phyloP scores from a whole-genome alignment of 345 rosid genomes.

The Eucalyptus albens region DNA sequence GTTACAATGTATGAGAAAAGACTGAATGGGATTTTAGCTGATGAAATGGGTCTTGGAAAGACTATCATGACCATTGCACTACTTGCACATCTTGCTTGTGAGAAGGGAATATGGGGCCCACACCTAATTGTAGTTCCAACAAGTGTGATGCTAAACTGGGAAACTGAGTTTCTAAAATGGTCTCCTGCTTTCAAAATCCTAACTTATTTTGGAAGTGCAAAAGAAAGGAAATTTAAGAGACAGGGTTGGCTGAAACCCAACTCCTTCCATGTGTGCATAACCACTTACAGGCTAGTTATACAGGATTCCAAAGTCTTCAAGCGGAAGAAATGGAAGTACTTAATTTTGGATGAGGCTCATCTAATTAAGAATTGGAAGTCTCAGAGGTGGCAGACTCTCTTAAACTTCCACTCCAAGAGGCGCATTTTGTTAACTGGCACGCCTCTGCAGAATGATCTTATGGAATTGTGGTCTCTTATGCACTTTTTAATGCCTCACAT shows the following conservation, averaged over 20 bases:
- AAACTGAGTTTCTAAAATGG: constrained; percentile 99
- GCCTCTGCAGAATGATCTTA: constrained; percentile 98
- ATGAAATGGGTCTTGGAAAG: constrained; percentile 99
- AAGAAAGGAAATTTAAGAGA: constrained; percentile 92
- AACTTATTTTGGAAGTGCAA: constrained; percentile 98
- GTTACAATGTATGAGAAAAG: constrained; percentile 98
- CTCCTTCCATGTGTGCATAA: constrained; percentile 92
- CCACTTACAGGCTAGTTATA: constrained; percentile 92
- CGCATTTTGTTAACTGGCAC: constrained; percentile 96
- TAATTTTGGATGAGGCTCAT: constrained; percentile 99
- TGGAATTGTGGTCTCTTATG: constrained; percentile 99
- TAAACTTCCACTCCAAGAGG: constrained; percentile 96
- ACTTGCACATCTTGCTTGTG: constrained; percentile 97
- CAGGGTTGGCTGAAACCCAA: constrained; percentile 99
- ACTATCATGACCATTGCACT: constrained; percentile 99
- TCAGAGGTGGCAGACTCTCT: constrained; percentile 98
- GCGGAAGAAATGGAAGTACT: constrained; percentile 99
- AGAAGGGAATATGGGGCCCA: constrained; percentile 99
- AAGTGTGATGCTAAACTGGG: constrained; percentile 99
- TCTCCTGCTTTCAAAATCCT: constrained; percentile 99
- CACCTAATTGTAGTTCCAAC: constrained; percentile 99
- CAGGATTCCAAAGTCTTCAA: constrained; percentile 97
- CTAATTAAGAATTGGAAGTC: constrained; percentile 99
- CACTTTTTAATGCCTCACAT: constrained; percentile 99
- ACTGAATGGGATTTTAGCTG: constrained; percentile 96